Evolutionary conservation across 768 basidiomycete species (phyloP).

Genomic region (Obba rivulosa): DNA sequence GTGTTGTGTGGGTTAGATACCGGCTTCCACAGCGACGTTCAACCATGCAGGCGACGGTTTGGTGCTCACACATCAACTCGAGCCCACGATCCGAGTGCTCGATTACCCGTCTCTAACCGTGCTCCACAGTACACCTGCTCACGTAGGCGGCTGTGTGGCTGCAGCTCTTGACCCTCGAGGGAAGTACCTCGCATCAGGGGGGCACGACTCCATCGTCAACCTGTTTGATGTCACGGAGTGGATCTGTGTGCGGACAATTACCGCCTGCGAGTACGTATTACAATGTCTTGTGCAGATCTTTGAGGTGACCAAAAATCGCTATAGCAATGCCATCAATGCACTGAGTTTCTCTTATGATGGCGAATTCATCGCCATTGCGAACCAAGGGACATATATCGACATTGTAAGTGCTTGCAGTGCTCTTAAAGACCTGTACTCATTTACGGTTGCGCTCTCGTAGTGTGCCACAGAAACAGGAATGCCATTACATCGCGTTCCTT

Average conservation of each 20-base stretch:
- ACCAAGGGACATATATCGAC: conserved; percentile 66
- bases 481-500: conserved; percentile 71
- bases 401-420: conserved; percentile 45
- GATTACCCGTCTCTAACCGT: conserved; percentile 60
- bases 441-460: conserved; percentile 29
- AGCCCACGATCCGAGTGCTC: conserved; percentile 62
- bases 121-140: conserved; percentile 62
- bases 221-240: conserved; percentile 76
- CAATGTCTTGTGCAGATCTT: neutral
- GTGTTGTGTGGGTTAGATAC: conserved; percentile 28
- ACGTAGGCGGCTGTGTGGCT: conserved; percentile 76
- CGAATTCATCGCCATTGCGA: conserved; percentile 77
- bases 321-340: conserved; percentile 63
- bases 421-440: neutral
- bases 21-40: conserved; percentile 66
- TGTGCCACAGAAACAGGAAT: conserved; percentile 74
- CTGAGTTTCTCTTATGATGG: conserved; percentile 81
- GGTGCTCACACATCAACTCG: conserved; percentile 57
- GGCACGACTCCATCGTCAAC: conserved; percentile 78
- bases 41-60: conserved; percentile 73
- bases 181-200: conserved; percentile 75
- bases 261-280: conserved; percentile 68
- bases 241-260: conserved; percentile 74
- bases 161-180: conserved; percentile 79
- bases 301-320: neutral